Base-by-base conservation (phyloP, 768 basidiomycete genomes). In the Gelatoporia subvermispora region DNA sequence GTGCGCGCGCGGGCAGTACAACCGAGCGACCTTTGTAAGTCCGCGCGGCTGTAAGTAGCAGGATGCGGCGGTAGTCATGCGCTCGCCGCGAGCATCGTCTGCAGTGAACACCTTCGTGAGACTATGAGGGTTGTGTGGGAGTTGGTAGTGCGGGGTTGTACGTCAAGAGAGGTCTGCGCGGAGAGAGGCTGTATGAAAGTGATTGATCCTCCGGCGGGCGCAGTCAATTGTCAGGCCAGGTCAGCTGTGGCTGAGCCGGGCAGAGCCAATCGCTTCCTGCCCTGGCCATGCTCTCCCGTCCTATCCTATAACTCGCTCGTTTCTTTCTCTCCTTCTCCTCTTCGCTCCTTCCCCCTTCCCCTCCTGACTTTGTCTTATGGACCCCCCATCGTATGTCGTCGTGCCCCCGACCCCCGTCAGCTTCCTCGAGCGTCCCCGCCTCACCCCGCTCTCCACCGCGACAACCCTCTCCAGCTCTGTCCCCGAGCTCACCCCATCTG, bases 401-500 rank as follows among this genome's bases (percentile, higher is more conserved):
- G 53, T 60, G 42, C 61, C 59, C 31, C 59, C 61, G 37, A 56
- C 62, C 36, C 57, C 59, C 47, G 45, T 60, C 56, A 49, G 53
- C 46, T 49, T 51, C 35, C 56, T 53, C 35, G 45, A 41, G 23
- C 48, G 55, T 17, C 43, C 40, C 11, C 35, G 22, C 18, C 31
- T 46, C 47, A 34, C 36, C 34, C 40, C 46, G 41, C 10, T 22
- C 25, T 17, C 52, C 49, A 53, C 54, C 42, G 47, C 47, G 42
- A 53, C 65, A 34, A 56, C 65, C 10, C 60, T 65, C 7, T 61
- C 69, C 42, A 62, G 66, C 21, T 62, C 66, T 47, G 61, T 66
- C 38, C 68, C 72, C 52, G 72, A 62, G 53, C 67, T 66, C 61
- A 65, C 59, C 46, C 57, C 58, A 40, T 66, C 62, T 43, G 58